phyloP scores from a whole-genome alignment of 257 asterid species.

The Solanum dulcamara region DNA sequence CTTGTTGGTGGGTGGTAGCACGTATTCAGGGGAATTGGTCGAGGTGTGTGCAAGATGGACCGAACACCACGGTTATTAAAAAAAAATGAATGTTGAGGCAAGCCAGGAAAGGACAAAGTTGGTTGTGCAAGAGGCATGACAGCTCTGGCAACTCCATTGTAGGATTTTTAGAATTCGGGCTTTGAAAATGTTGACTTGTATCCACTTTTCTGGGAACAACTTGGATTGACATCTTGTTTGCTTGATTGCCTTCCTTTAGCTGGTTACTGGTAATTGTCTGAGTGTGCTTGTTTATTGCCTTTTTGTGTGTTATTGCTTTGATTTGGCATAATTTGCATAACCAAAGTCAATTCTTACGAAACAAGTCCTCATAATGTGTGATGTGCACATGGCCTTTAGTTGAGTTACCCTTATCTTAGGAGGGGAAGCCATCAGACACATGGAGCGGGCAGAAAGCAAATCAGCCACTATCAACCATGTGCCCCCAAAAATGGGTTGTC shows the following conservation, averaged over 20 bases:
- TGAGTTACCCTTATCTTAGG: neutral
- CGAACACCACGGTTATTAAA: no score
- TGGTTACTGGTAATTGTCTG: neutral
- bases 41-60: no score
- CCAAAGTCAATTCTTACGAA: neutral
- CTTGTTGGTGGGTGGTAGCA: no score
- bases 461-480: neutral
- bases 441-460: neutral
- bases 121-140: no score
- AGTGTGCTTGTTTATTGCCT: neutral
- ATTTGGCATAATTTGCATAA: neutral
- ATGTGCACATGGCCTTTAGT: neutral
- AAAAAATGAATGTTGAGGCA: no score
- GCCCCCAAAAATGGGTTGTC: neutral
- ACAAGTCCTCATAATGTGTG: neutral
- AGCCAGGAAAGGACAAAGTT: no score
- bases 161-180: no score
- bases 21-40: no score
- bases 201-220: no score
- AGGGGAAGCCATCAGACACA: neutral
- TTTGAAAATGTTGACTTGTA: no score
- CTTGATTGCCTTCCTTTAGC: neutral
- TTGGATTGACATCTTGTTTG: neutral
- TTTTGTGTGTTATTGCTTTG: neutral
- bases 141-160: no score